Evolutionary conservation across 2,329 filamentous ascomycete species (phyloP), one percentile per base, ranked within the genome.

Genomic region (Cytospora mali): DNA sequence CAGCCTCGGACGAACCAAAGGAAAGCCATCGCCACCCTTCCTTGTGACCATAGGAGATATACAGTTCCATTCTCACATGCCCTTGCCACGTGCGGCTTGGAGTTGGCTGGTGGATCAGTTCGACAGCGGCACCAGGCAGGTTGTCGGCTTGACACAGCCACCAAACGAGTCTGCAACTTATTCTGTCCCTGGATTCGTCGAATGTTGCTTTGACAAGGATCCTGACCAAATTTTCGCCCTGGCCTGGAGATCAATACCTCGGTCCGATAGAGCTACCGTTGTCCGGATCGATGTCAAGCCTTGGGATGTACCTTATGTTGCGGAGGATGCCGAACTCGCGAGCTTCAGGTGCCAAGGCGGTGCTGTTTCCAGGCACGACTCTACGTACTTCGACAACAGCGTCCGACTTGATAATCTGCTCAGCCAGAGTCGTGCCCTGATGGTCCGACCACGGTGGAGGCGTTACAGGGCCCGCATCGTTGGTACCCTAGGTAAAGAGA

Each of bases 21-120:
- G 13, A 51, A 11, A 48, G 6, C 9, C 35, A 18, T 35, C 54
- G 6, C 27, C 18, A 18, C 28, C 33, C 23, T 62, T 33, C 35
- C n/a, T 54, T 10, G 1, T 62, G 21, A 50, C 5, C 5, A 57
- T 62, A 16, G 18, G 11, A 4, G 27, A 49, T 3, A 10, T 27
- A n/a, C 53, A 50, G 27, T 65, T 62, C 10, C 56, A 53, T 28
- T 39, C 29, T 14, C 35, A 55, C 4, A 42, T 55, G 51, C 60
- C 60, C 1, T 48, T 62, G 35, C 49, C 60, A 13, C 49, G 50
- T n/a, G 21, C 56, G 28, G 52, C 53, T 3, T 65, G 60, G 63
- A 4, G 18, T 23, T 46, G 42, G 42, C n/a, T 46, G 42, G n/a
- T 46, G n/a, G 21, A 50, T 9, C 29, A 21, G n/a, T 54, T 65